phyloP scores from a whole-genome alignment of 345 rosid genomes.

The Brassica cretica region DNA sequence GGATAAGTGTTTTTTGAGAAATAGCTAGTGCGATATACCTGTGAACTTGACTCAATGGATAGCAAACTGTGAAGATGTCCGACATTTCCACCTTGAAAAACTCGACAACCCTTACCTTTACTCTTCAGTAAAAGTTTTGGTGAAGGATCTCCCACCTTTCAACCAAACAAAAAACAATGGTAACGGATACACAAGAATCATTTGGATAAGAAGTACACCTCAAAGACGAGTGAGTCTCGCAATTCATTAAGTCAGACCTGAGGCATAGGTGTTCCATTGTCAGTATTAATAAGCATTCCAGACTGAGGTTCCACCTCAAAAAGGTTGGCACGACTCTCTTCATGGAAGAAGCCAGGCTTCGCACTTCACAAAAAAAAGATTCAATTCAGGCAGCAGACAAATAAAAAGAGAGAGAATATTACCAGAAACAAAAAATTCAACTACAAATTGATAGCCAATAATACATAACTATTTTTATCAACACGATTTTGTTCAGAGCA shows the following conservation, averaged over 20 bases:
- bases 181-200: background rate
- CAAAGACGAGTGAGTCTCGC: background rate
- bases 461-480: background rate
- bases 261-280: constrained; percentile 92
- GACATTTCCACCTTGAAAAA: constrained; percentile 97
- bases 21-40: constrained; percentile 46
- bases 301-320: constrained; percentile 88
- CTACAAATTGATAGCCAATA: background rate
- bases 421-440: background rate
- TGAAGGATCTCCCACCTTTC: constrained; percentile 66
- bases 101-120: constrained; percentile 49
- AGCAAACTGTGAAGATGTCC: constrained; percentile 96
- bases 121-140: constrained; percentile 47
- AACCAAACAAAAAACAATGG: background rate
- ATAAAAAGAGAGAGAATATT: background rate
- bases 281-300: constrained; percentile 93
- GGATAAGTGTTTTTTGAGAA: background rate
- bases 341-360: constrained; percentile 96
- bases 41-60: constrained; percentile 91
- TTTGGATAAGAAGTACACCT: background rate
- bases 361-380: constrained; percentile 53
- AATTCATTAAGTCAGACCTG: constrained; percentile 57
- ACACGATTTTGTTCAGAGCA: background rate
- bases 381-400: constrained; percentile 23
- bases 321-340: constrained; percentile 77